A percentile compares a stretch with the other conserved stretches of the same genome.
phyloP scores from a whole-genome alignment of 2,329 filamentous ascomycete genomes.

The Cryphonectria carpinicola region DNA sequence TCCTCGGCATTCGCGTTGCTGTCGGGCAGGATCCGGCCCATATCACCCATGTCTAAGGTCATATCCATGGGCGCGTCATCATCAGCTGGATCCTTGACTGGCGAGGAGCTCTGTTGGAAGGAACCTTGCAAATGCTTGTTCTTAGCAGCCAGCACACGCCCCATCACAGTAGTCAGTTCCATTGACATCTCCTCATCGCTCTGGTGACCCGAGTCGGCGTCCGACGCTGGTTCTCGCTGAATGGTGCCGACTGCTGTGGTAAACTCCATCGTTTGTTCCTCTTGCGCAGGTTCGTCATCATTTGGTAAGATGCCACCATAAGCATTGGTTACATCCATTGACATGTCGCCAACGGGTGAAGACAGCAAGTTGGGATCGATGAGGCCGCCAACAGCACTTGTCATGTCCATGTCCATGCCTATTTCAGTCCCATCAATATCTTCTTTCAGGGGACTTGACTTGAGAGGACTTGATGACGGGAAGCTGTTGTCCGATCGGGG shows the following conservation, averaged over 20 bases:
- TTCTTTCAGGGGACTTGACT: slow-evolving; percentile 27
- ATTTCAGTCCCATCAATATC: slow-evolving; percentile 53
- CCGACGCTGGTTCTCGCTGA: slow-evolving; percentile 38
- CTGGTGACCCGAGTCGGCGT: slow-evolving; percentile 43
- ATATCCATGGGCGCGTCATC: slow-evolving; percentile 43
- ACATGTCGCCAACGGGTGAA: slow-evolving; percentile 67
- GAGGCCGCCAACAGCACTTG: slow-evolving; percentile 50
- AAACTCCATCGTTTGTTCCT: slow-evolving; percentile 81
- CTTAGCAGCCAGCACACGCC: slow-evolving; percentile 49
- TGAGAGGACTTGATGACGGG: slow-evolving; percentile 27
- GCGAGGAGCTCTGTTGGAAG: slow-evolving; percentile 30
- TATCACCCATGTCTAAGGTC: slow-evolving; percentile 66
- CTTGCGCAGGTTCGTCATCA: slow-evolving; percentile 42
- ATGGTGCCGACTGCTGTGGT: slow-evolving; percentile 80
- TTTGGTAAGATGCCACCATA: slow-evolving; percentile 75
- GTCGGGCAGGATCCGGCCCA: slow-evolving; percentile 57
- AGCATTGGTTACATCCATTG: slow-evolving; percentile 90
- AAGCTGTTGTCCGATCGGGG: slow-evolving; percentile 15
- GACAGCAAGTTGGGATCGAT: slow-evolving; percentile 33
- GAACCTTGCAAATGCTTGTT: slow-evolving; percentile 26
- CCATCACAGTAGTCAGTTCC: slow-evolving; percentile 73
- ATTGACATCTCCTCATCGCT: slow-evolving; percentile 76
- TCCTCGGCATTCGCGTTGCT: slow-evolving; percentile 38
- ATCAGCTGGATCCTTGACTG: slow-evolving; percentile 32
- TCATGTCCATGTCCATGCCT: slow-evolving; percentile 63